phyloP scores from a whole-genome alignment of 2,329 filamentous ascomycete species.

The Fonsecaea nubica region DNA sequence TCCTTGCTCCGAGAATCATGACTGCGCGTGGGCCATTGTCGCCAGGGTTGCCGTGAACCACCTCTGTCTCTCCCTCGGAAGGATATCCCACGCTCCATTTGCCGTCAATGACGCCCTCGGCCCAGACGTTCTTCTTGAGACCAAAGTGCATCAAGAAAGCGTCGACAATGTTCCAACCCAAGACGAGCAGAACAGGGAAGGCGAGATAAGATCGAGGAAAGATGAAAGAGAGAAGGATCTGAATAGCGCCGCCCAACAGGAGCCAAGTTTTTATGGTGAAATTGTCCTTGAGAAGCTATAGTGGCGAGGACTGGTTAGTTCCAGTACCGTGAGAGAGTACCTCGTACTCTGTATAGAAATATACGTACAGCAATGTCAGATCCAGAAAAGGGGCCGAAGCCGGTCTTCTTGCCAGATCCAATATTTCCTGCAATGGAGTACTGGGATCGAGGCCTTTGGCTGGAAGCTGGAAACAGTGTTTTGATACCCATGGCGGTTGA shows the following conservation, averaged over 20 bases:
- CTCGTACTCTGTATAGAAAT: neutral
- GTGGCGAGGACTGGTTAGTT: neutral
- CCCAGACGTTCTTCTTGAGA: constrained; percentile 47
- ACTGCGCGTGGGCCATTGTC: constrained; percentile 45
- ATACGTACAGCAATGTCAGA: constrained; percentile 16
- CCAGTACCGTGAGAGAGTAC: neutral
- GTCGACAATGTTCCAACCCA: constrained; percentile 46
- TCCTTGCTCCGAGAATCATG: constrained; percentile 47
- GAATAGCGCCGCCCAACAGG: constrained; percentile 29
- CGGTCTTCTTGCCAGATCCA: constrained; percentile 14
- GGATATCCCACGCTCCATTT: constrained; percentile 46
- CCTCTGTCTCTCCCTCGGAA: constrained; percentile 45
- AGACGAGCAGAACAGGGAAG: constrained; percentile 41
- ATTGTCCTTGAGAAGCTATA: constrained; percentile 32
- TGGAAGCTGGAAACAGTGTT: constrained; percentile 23
- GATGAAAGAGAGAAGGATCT: constrained; percentile 36
- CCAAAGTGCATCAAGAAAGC: constrained; percentile 45
- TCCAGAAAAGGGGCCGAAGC: constrained; percentile 10
- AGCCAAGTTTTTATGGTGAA: constrained; percentile 35
- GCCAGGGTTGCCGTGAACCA: constrained; percentile 37
- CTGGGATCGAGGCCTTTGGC: constrained; percentile 19
- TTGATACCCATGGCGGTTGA: constrained; percentile 16
- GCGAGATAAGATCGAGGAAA: constrained; percentile 44
- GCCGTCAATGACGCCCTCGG: constrained; percentile 44
- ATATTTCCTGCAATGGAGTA: constrained; percentile 18